Percentiles rank a stretch among this genome's conserved stretches.
phyloP scores from a whole-genome alignment of 1,284 basidiomycete genomes.

The Mrakiaceae sp. region DNA sequence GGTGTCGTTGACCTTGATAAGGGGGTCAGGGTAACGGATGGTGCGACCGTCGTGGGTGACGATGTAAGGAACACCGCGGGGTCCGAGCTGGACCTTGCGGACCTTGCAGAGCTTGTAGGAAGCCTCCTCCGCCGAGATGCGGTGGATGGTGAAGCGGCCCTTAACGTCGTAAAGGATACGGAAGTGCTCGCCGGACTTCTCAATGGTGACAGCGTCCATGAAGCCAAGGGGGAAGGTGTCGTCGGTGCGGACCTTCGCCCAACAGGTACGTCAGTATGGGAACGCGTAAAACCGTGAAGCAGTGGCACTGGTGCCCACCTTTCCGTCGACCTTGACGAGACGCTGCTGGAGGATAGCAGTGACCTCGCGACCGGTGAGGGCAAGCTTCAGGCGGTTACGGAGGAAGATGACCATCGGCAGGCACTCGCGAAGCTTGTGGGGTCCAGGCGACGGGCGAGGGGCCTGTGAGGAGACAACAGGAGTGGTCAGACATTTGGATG shows the following conservation, averaged over 20 bases:
- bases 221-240: constrained; percentile 94
- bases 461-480: constrained; percentile 44
- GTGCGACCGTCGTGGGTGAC: constrained; percentile 99
- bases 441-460: constrained; percentile 91
- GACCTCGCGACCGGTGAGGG: constrained; percentile 91
- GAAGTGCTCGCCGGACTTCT: constrained; percentile 99
- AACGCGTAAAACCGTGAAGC: constrained; percentile 83
- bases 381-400: constrained; percentile 98
- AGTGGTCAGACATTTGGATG: constrained; percentile 15
- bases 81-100: constrained; percentile 78
- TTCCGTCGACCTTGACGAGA: constrained; percentile 95
- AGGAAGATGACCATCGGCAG: constrained; percentile 91
- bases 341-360: constrained; percentile 90
- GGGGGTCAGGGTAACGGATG: constrained; percentile 97
- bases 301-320: constrained; percentile 97
- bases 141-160: constrained; percentile 98
- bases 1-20: constrained; percentile 94
- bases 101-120: constrained; percentile 98
- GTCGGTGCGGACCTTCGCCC: constrained; percentile 71
- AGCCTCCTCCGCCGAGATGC: constrained; percentile 96
- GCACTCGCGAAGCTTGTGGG: constrained; percentile 97
- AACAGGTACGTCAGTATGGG: neutral
- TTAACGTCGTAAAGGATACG: constrained; percentile 99
- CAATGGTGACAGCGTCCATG: constrained; percentile 95
- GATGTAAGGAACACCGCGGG: constrained; percentile 89